Evolutionary conservation across 2,329 filamentous ascomycete species (phyloP).

Genomic region (Aureobasidium sp.): DNA sequence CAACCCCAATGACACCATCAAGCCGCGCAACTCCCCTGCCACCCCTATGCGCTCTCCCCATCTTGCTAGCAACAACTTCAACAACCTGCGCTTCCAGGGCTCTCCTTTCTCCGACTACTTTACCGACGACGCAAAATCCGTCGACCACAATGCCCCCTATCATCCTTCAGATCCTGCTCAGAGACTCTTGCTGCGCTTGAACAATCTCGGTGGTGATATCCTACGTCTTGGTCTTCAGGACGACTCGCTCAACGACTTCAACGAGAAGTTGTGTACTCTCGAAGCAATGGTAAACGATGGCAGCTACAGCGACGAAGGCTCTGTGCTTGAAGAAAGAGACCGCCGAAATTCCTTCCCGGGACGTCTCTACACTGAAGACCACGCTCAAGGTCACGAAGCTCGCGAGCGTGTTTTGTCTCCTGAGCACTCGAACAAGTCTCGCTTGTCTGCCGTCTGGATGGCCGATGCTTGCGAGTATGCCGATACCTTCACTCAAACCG

Average conservation of each 20-base stretch:
- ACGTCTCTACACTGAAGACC: not conserved
- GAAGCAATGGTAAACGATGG: constrained; percentile 4
- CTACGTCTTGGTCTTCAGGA: constrained; percentile 20
- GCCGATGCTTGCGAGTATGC: not conserved
- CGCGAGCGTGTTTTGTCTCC: not conserved
- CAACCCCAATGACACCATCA: constrained; percentile 9
- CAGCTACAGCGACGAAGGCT: not conserved
- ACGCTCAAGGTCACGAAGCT: not conserved
- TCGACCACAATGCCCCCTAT: constrained; percentile 14
- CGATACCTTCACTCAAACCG: constrained; percentile 1
- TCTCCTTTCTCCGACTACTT: constrained; percentile 35
- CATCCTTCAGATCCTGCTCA: constrained; percentile 21
- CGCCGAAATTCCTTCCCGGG: constrained; percentile 1
- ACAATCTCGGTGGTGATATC: constrained; percentile 27
- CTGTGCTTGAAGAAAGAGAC: not conserved
- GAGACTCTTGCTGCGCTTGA: constrained; percentile 28
- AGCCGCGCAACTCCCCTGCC: constrained; percentile 10
- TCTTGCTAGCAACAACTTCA: not conserved
- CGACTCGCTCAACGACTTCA: constrained; percentile 11
- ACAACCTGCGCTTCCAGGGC: constrained; percentile 18
- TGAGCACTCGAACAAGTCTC: not conserved
- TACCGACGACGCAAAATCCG: constrained; percentile 27
- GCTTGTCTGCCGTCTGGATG: not conserved
- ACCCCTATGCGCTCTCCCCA: constrained; percentile 15
- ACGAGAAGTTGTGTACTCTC: constrained; percentile 14